phyloP scores from a whole-genome alignment of 164 flowering plant species.

The Berberis vulgaris region DNA sequence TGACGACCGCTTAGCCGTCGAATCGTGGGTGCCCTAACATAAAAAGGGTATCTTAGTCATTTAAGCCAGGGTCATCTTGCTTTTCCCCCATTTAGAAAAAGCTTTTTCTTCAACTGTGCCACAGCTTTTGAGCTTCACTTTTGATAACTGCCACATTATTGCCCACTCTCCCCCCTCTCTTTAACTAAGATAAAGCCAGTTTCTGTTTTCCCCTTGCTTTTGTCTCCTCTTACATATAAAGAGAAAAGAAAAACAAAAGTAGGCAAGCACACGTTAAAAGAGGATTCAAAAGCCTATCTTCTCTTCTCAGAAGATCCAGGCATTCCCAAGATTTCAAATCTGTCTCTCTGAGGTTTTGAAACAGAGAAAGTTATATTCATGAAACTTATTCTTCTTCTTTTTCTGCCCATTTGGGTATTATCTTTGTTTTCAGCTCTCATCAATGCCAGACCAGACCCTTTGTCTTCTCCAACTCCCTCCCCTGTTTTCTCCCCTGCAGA shows the following conservation, averaged over 20 bases:
- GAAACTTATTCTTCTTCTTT: slow-evolving; percentile 15
- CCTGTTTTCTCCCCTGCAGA: slow-evolving; percentile 2
- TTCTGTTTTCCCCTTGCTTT: neutral
- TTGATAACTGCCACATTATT: slow-evolving; percentile 27
- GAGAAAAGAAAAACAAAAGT: neutral
- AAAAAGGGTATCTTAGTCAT: no score
- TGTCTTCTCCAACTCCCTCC: slow-evolving; percentile 14
- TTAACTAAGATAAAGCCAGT: neutral
- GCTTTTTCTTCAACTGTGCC: slow-evolving; percentile 4
- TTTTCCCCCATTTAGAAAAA: neutral
- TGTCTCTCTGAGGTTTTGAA: neutral
- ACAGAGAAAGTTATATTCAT: slow-evolving; percentile 2
- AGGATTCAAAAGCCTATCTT: slow-evolving; percentile 3
- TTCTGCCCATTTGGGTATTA: slow-evolving; percentile 4
- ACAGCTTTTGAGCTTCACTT: slow-evolving; percentile 13
- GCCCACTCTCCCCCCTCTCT: slow-evolving; percentile 2
- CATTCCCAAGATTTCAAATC: neutral
- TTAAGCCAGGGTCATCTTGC: no score
- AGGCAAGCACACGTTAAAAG: neutral
- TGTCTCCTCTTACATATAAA: no score
- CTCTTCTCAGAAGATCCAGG: neutral
- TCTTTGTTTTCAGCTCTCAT: neutral
- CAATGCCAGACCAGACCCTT: slow-evolving; percentile 20
- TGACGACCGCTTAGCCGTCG: no score
- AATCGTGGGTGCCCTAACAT: no score